Evolutionary conservation across 306 rosid species (phyloP), one percentile per base, ranked within the genome.

Genomic region (Crotalaria pallida): DNA sequence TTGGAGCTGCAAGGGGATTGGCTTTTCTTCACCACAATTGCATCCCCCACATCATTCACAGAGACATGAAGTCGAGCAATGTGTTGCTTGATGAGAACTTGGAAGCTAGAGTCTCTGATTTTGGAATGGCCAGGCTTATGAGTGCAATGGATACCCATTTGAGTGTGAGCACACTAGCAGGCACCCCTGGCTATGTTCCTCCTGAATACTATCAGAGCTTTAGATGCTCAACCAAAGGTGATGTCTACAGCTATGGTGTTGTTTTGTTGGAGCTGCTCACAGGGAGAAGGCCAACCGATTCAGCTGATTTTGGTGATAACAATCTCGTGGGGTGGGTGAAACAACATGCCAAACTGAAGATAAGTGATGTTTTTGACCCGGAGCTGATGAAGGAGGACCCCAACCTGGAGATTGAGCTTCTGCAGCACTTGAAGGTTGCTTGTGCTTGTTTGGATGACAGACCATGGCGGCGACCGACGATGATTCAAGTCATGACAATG

Each of bases 321-420:
- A 95, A 95, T 79, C 99, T 95, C 4, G 99, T 95, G 24, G 99
- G 97, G 9, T 95, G 99, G 99, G 99, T 95, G 45, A 95, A 87
- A 69, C 97, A 91, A 38, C 99, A 95, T 63, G 96, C 94, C 1
- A 95, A 88, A 22, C 50, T 88, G 76, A 89, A 79, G 74, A 80
- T 87, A 72, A 83, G 83, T 38, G 89, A 95, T 74, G 96, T 91
- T 11, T 95, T 91, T 15, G 97, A 95, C 56, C 91, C 77, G 0
- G 96, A 84, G 73, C 91, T 95, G 44, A 80, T 95, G 92, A 83
- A 84, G 71, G 99, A 95, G 81, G 99, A 91, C 22, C 84, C 92
- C 9, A 83, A 15, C 77, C 71, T 87, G 22, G 92, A 95, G 82
- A 82, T 86, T 11, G 99, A 95, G 84, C 97, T 95, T 11, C 77